A percentile compares a stretch with the other conserved stretches of the same genome.
These are phyloP conservation scores for Pisolithus tinctorius DNA, from an alignment of 768 basidiomycete genomes.

Conservation along the genomic window DNA sequence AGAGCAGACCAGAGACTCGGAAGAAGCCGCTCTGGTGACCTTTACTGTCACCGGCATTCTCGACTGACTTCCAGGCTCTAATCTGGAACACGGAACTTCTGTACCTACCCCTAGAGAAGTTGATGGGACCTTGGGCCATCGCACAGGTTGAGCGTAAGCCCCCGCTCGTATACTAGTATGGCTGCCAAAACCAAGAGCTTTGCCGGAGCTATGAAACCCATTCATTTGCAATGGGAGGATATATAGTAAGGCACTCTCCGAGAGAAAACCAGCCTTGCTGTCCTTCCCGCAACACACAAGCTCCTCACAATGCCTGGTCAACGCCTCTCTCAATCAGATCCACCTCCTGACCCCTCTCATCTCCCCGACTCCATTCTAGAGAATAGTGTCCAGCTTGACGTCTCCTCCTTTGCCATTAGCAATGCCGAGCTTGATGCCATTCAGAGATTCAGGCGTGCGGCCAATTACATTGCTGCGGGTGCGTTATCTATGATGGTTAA, in stretches of 20 bases:
- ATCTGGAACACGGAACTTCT: no score
- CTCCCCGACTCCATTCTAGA: constrained; percentile 54
- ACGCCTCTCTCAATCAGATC: constrained; percentile 51
- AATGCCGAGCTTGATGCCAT: constrained; percentile 45
- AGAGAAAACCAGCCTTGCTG: neutral
- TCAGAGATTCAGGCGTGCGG: constrained; percentile 52
- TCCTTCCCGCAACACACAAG: neutral
- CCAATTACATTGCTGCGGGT: constrained; percentile 69
- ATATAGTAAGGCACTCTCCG: neutral
- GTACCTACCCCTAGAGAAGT: no score
- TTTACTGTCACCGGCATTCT: no score
- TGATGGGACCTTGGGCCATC: no score
- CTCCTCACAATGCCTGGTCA: constrained; percentile 49
- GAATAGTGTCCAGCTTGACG: constrained; percentile 41
- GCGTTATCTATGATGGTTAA: constrained; percentile 8
- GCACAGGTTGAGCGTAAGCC: no score
- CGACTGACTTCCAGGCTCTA: no score
- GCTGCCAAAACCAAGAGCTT: no score
- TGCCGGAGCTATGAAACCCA: no score
- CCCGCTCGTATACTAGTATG: no score
- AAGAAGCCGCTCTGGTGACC: no score
- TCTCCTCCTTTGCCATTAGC: constrained; percentile 37
- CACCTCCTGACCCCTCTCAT: constrained; percentile 61
- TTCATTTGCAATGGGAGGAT: no score
- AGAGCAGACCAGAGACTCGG: no score